These are phyloP conservation scores for Microbotryomycetes sp. DNA, from an alignment of 1,284 basidiomycete genomes.

Conservation along the genomic window DNA sequence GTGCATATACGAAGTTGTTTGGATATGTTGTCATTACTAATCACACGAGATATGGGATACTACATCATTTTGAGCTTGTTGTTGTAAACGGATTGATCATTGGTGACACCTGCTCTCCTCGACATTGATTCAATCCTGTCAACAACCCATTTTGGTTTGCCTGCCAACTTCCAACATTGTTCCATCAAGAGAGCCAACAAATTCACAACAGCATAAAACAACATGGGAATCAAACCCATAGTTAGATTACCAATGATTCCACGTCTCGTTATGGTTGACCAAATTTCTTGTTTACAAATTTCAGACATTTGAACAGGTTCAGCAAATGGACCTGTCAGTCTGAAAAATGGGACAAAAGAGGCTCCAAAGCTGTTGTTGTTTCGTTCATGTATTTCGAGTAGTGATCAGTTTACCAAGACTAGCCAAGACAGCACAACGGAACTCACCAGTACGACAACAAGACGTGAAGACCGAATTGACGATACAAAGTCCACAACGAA, in stretches of 20 bases:
- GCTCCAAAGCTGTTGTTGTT: slow-evolving; percentile 50
- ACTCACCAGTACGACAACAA: slow-evolving; percentile 55
- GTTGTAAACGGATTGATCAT: too few species aligned
- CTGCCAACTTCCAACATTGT: slow-evolving; percentile 26
- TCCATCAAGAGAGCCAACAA: slow-evolving; percentile 40
- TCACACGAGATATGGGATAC: too few species aligned
- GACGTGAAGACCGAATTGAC: slow-evolving; percentile 53
- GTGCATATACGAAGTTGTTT: too few species aligned
- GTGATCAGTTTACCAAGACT: background rate
- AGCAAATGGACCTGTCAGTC: slow-evolving; percentile 54
- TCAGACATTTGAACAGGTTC: slow-evolving; percentile 37
- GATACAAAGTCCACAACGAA: slow-evolving; percentile 49
- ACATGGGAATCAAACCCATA: slow-evolving; percentile 52
- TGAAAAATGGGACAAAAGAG: slow-evolving; percentile 58
- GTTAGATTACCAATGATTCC: slow-evolving; percentile 56
- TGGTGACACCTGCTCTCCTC: too few species aligned
- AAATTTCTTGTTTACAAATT: slow-evolving; percentile 56
- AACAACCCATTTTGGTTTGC: background rate
- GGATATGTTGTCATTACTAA: background rate
- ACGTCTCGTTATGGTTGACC: slow-evolving; percentile 57
- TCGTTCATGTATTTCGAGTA: background rate
- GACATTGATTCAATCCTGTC: background rate
- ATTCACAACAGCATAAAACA: slow-evolving; percentile 47
- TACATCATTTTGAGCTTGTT: background rate
- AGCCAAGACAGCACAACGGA: background rate